Evolutionary conservation across 1,284 basidiomycete species (phyloP), one percentile per base, ranked within the genome.

Genomic region (Athelia sp.): DNA sequence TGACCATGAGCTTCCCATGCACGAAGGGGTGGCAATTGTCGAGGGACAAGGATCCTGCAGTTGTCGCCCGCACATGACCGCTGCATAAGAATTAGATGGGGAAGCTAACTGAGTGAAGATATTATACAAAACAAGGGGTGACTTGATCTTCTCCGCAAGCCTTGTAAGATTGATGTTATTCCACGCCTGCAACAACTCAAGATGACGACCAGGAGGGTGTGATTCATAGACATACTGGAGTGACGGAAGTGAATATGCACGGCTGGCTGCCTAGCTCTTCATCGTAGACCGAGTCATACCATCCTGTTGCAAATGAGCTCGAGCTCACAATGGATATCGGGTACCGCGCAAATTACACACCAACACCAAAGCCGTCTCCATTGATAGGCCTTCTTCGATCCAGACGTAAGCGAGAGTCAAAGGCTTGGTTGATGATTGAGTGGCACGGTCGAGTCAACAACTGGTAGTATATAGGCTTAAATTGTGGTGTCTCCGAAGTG

Each of bases 341-440:
- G 38, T n/a, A 31, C 43, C 46, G 24, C 26, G 38, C 24, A 19
- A 38, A 24, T 45, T 65, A 80, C 90, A 66, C 70, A 81, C 93
- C 94, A 23, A 99, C 93, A 29, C 96, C 96, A 63, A 98, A 98
- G 0, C 96, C 96, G 65, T 99, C 96, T 21, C 93, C 94, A 59
- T 95, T 95, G 71, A 95, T 92, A 10, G 93, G 92, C 51, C 90
- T 71, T 51, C 87, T 76, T 55, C 72, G 76, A 58, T 93, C 90
- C 52, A 97, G 70, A 17, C 94, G 81, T 26, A 97, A 73, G 18
- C 93, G 80, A 32, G 90, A 93, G 70, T 96, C 93, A 61, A 93
- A 94, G 0, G 94, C 92, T 64, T 97, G 93, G 65, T 95, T 95
- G 64, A 93, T 93, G 71, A 98, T 98, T 13, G 90, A 94, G 71